Conservation (phyloP, 2,329 filamentous ascomycete species). For the Epichloe festucae region DNA sequence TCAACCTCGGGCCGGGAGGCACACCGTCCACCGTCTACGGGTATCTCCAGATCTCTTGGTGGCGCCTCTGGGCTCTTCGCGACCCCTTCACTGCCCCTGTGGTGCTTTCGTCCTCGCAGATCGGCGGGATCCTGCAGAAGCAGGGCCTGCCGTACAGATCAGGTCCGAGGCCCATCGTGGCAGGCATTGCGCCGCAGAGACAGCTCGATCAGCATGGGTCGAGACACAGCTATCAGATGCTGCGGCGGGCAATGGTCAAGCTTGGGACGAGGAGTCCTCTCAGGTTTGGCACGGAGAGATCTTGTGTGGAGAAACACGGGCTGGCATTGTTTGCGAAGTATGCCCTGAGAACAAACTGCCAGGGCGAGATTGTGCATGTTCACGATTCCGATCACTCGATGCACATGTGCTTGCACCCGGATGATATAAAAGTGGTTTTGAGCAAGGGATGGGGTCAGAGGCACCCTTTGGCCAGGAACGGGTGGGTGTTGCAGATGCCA, state of each 20-base stretch:
- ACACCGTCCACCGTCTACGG: conserved; percentile 62
- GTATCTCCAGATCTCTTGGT: conserved; percentile 60
- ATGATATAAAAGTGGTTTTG: conserved; percentile 60
- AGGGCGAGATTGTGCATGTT: conserved; percentile 73
- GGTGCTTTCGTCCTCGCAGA: conserved; percentile 36
- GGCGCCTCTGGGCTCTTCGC: conserved; percentile 57
- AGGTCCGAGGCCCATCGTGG: conserved; percentile 52
- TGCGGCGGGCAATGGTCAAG: conserved; percentile 38
- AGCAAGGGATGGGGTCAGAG: conserved; percentile 68
- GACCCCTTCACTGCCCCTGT: conserved; percentile 52
- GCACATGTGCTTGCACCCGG: conserved; percentile 69
- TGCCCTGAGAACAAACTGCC: conserved; percentile 56
- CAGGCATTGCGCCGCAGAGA: conserved; percentile 69
- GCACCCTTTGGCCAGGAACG: conserved; percentile 53
- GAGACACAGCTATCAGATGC: conserved; percentile 36
- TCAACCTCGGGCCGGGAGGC: conserved; percentile 67
- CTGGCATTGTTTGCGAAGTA: conserved; percentile 58
- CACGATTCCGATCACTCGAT: conserved; percentile 65
- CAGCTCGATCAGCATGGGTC: conserved; percentile 58
- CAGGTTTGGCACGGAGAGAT: conserved; percentile 48
- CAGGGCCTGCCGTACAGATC: conserved; percentile 44
- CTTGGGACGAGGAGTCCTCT: conserved; percentile 34
- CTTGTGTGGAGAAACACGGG: conserved; percentile 73
- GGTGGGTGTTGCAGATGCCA: conserved; percentile 48
- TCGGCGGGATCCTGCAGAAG: conserved; percentile 41